Conservation (phyloP, 805 yeast species). For the Wickerhamiella shivajii region DNA sequence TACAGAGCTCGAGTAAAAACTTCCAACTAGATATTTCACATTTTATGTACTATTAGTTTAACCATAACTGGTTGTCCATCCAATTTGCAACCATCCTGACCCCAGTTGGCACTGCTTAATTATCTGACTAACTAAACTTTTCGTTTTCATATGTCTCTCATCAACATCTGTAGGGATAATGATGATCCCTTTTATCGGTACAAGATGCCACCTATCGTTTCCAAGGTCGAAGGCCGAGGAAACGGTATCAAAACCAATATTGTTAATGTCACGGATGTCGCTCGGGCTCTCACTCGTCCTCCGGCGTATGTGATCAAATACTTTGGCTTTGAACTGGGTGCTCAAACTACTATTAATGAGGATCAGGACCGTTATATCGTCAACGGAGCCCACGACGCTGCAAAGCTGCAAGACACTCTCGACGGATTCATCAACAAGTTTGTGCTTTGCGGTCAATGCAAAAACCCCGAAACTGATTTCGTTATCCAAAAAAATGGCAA, state of each 20-base stretch:
- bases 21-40: no score
- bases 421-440: conserved; percentile 90
- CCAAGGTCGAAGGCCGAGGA: conserved; percentile 97
- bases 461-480: conserved; percentile 95
- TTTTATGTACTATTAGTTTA: no score
- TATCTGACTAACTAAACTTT: no score
- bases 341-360: conserved; percentile 76
- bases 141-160: conserved; percentile 30
- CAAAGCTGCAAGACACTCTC: conserved; percentile 79
- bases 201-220: conserved; percentile 96
- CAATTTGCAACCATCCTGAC: no score
- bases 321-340: conserved; percentile 95
- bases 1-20: no score
- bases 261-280: conserved; percentile 79
- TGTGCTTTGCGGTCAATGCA: conserved; percentile 87
- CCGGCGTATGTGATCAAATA: conserved; percentile 82
- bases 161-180: conserved; percentile 93
- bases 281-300: conserved; percentile 88
- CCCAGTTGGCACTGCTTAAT: no score
- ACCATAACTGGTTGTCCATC: no score
- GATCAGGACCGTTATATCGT: conserved; percentile 76
- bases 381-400: conserved; percentile 86
- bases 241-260: conserved; percentile 97
- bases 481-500: conserved; percentile 58
- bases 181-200: conserved; percentile 98